These are phyloP conservation scores for Cryptococcus hybrid DNA, from an alignment of 1,284 basidiomycete genomes.

Conservation along the genomic window DNA sequence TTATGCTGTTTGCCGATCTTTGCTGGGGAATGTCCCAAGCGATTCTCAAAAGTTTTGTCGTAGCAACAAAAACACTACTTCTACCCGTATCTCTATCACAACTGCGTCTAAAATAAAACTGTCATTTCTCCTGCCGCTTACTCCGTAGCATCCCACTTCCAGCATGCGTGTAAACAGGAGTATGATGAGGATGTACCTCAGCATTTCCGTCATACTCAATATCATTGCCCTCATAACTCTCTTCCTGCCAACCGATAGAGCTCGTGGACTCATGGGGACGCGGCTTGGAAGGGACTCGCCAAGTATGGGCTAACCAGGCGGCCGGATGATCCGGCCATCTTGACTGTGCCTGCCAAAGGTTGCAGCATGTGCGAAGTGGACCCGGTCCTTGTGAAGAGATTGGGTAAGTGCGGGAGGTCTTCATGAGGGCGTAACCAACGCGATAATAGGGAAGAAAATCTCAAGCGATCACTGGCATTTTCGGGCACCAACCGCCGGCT, in stretches of 20 bases:
- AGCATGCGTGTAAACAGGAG: too few species aligned
- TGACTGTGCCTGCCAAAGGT: neutral
- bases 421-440: too few species aligned
- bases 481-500: constrained; percentile 24
- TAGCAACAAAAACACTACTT: too few species aligned
- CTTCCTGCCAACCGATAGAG: constrained; percentile 8
- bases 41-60: too few species aligned
- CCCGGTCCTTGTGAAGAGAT: constrained; percentile 12
- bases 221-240: constrained; percentile 11
- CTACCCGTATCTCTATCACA: too few species aligned
- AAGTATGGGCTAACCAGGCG: neutral
- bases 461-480: neutral
- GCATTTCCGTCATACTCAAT: constrained; percentile 15
- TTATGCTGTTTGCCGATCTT: too few species aligned
- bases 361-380: constrained; percentile 14
- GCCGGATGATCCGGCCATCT: neutral
- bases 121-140: too few species aligned
- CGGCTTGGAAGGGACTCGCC: neutral
- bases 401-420: constrained; percentile 9
- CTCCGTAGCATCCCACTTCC: too few species aligned
- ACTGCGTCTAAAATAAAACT: too few species aligned
- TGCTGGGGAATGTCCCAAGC: too few species aligned
- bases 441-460: neutral
- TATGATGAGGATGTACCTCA: constrained; percentile 11
- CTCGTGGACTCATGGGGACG: constrained; percentile 6